A percentile compares a stretch with the other conserved stretches of the same genome.
Conservation (phyloP, 768 basidiomycete genomes). For the Leucocoprinus leucothites region DNA sequence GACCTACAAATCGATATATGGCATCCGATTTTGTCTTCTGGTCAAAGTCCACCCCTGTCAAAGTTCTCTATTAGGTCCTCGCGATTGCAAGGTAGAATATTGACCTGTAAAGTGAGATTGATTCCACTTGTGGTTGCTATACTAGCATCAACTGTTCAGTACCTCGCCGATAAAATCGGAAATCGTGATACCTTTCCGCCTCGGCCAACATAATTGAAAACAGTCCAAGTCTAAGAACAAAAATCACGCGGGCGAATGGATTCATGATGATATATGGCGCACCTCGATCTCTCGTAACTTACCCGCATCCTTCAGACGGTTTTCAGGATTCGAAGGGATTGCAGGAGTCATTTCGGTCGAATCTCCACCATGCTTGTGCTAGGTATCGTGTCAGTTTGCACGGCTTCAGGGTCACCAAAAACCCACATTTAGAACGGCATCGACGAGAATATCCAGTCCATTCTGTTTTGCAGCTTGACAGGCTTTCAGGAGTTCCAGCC, state of each 20-base stretch:
- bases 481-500: slow-evolving; percentile 70
- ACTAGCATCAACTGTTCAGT: slow-evolving; percentile 28
- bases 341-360: slow-evolving; percentile 65
- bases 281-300: slow-evolving; percentile 68
- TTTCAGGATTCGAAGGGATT: slow-evolving; percentile 64
- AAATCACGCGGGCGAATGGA: background rate
- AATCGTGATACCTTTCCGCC: slow-evolving; percentile 51
- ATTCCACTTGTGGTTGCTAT: slow-evolving; percentile 70
- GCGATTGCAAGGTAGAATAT: slow-evolving; percentile 6
- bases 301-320: slow-evolving; percentile 62
- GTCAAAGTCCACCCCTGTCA: slow-evolving; percentile 81
- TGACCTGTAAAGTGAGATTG: slow-evolving; percentile 78
- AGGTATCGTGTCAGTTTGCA: background rate
- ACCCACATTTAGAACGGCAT: slow-evolving; percentile 85
- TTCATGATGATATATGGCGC: slow-evolving; percentile 12
- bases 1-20: slow-evolving; percentile 71
- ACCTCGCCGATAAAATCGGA: background rate
- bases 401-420: background rate
- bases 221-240: slow-evolving; percentile 71
- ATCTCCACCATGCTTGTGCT: slow-evolving; percentile 90
- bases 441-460: slow-evolving; percentile 75
- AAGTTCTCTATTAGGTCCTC: background rate
- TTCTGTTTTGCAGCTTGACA: slow-evolving; percentile 63
- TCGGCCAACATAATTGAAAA: slow-evolving; percentile 79
- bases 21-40: slow-evolving; percentile 55